phyloP scores from a whole-genome alignment of 148 eudicot genomes.

The Camellia granthamiana region DNA sequence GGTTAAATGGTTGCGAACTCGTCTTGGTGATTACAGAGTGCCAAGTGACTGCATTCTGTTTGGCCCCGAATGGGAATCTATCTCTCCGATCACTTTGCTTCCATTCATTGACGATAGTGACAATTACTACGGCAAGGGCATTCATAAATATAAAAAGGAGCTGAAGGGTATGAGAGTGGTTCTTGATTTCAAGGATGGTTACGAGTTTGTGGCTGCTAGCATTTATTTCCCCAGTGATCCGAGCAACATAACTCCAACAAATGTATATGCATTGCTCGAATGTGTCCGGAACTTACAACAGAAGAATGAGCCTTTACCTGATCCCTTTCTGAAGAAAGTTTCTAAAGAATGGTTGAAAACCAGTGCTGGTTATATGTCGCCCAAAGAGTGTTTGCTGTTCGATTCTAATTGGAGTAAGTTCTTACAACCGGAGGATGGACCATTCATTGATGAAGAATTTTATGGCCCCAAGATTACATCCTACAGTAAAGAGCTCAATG shows the following conservation, averaged over 20 bases:
- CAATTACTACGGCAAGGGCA: slow-evolving; percentile 35
- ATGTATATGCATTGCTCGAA: slow-evolving; percentile 39
- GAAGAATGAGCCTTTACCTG: slow-evolving; percentile 14
- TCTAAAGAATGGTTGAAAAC: slow-evolving; percentile 53
- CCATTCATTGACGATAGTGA: slow-evolving; percentile 62
- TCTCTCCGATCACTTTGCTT: slow-evolving; percentile 47
- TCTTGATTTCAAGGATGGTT: slow-evolving; percentile 35
- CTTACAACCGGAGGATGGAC: slow-evolving; percentile 47
- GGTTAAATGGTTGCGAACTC: slow-evolving; percentile 55
- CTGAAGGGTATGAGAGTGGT: slow-evolving; percentile 47
- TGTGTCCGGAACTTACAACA: slow-evolving; percentile 24
- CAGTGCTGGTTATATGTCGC: slow-evolving; percentile 39
- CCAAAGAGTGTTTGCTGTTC: slow-evolving; percentile 42
- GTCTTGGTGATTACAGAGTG: slow-evolving; percentile 43
- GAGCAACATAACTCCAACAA: slow-evolving; percentile 32
- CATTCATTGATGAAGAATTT: slow-evolving; percentile 56
- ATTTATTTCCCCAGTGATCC: slow-evolving; percentile 39
- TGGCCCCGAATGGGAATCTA: slow-evolving; percentile 40
- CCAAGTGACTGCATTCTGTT: slow-evolving; percentile 56
- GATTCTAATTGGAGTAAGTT: slow-evolving; percentile 21
- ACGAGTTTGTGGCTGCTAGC: slow-evolving; percentile 31
- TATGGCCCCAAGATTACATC: slow-evolving; percentile 39
- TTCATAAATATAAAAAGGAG: slow-evolving; percentile 40
- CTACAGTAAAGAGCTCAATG: slow-evolving; percentile 42
- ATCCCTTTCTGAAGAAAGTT: slow-evolving; percentile 27